These are phyloP conservation scores for Ramalina peruviana DNA, from an alignment of 495 filamentous ascomycete species.

Conservation along the genomic window DNA sequence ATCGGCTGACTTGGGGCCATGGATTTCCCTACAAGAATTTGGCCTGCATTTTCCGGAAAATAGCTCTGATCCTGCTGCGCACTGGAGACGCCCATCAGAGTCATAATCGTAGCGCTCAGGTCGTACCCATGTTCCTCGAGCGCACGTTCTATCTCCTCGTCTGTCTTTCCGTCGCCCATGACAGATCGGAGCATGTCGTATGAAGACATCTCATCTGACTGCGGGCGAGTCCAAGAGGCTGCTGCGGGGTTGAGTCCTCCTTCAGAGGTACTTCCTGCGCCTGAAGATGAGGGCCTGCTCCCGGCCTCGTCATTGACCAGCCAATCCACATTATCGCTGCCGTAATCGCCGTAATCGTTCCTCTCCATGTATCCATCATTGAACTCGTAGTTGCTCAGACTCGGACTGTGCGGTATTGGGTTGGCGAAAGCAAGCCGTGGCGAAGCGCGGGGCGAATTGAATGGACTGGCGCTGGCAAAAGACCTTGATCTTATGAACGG, in stretches of 20 bases:
- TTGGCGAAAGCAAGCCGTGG: slow-evolving; percentile 82
- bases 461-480: slow-evolving; percentile 67
- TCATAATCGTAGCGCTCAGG: slow-evolving; percentile 73
- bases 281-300: slow-evolving; percentile 60
- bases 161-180: slow-evolving; percentile 71
- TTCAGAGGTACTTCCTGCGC: slow-evolving; percentile 36
- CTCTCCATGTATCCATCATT: slow-evolving; percentile 58
- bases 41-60: slow-evolving; percentile 22
- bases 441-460: slow-evolving; percentile 86
- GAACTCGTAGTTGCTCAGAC: slow-evolving; percentile 86
- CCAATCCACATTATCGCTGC: slow-evolving; percentile 86
- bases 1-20: slow-evolving; percentile 62
- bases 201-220: slow-evolving; percentile 83
- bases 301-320: slow-evolving; percentile 79
- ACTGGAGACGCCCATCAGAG: slow-evolving; percentile 53
- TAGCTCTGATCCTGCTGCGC: slow-evolving; percentile 14
- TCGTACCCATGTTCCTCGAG: slow-evolving; percentile 87
- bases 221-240: slow-evolving; percentile 64
- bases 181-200: slow-evolving; percentile 97
- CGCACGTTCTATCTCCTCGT: slow-evolving; percentile 85
- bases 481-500: slow-evolving; percentile 60
- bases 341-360: slow-evolving; percentile 82
- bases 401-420: slow-evolving; percentile 95
- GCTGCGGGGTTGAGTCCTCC: slow-evolving; percentile 60
- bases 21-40: slow-evolving; percentile 78